phyloP scores from a whole-genome alignment of 2,329 filamentous ascomycete species.

The Monilinia fructicola region DNA sequence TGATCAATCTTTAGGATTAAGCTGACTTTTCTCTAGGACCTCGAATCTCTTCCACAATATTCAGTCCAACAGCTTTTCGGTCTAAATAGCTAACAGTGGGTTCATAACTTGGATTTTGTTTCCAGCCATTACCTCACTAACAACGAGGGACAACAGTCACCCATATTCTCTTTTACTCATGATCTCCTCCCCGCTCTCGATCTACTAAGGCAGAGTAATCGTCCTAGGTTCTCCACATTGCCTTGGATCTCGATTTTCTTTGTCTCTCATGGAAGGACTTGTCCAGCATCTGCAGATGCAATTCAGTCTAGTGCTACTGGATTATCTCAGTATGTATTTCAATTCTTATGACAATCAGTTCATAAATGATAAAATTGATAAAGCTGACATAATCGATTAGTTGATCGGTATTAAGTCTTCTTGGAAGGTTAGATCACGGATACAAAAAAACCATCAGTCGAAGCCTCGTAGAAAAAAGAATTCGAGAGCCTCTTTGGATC shows the following conservation, averaged over 20 bases:
- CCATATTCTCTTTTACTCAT: rapidly evolving
- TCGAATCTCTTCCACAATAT: rapidly evolving
- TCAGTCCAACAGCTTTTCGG: background rate
- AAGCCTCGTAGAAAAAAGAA: no score
- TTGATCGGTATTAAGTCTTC: background rate
- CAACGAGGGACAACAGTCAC: background rate
- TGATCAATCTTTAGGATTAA: no score
- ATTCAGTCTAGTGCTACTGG: no score
- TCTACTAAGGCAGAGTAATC: background rate
- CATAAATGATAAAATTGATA: background rate
- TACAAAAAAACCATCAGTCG: no score
- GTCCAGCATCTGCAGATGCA: no score
- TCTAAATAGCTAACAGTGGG: background rate
- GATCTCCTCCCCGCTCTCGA: background rate
- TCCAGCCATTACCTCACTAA: no score
- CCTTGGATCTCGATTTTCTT: background rate
- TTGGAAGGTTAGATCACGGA: no score
- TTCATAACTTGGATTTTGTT: background rate
- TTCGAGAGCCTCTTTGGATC: no score
- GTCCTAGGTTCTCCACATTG: background rate
- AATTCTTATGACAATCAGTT: no score
- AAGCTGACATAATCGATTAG: background rate
- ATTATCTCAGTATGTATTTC: background rate
- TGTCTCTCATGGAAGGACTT: no score
- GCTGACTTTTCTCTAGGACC: background rate